phyloP scores from a whole-genome alignment of 768 basidiomycete species.

The Boletus sensibilis region DNA sequence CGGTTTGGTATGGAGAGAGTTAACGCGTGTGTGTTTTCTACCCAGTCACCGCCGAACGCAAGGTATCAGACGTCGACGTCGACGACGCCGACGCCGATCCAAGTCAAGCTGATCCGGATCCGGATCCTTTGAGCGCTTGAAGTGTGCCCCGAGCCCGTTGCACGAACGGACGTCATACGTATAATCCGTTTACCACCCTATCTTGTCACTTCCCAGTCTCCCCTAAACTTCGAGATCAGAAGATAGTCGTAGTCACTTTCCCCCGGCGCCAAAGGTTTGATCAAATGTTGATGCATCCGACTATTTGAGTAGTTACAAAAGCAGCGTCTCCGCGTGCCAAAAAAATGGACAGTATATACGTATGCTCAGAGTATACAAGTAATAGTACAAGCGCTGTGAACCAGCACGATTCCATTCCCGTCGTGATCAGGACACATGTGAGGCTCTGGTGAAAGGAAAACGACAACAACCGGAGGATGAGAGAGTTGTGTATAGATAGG shows the following conservation, averaged over 20 bases:
- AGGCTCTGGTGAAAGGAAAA: not conserved
- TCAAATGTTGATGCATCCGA: too few species aligned
- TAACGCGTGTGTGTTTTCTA: not conserved
- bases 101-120: not conserved
- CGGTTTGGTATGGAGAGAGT: not conserved
- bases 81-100: not conserved
- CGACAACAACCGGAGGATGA: not conserved
- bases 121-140: not conserved
- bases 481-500: not conserved
- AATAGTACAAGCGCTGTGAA: constrained; percentile 25
- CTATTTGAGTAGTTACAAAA: not conserved
- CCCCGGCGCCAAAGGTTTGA: too few species aligned
- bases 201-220: too few species aligned
- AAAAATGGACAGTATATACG: constrained; percentile 15
- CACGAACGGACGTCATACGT: not conserved
- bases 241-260: too few species aligned
- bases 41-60: constrained; percentile 57
- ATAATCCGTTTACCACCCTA: not conserved
- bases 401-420: constrained; percentile 8
- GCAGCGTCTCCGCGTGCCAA: not conserved
- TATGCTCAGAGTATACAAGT: constrained; percentile 21
- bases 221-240: too few species aligned
- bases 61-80: constrained; percentile 29
- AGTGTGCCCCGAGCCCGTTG: not conserved
- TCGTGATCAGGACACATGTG: not conserved